Evolutionary conservation across 139 green algal genomes (phyloP), one percentile per base, ranked within the genome.

Genomic region (Limnomonas spitsbergensis): DNA sequence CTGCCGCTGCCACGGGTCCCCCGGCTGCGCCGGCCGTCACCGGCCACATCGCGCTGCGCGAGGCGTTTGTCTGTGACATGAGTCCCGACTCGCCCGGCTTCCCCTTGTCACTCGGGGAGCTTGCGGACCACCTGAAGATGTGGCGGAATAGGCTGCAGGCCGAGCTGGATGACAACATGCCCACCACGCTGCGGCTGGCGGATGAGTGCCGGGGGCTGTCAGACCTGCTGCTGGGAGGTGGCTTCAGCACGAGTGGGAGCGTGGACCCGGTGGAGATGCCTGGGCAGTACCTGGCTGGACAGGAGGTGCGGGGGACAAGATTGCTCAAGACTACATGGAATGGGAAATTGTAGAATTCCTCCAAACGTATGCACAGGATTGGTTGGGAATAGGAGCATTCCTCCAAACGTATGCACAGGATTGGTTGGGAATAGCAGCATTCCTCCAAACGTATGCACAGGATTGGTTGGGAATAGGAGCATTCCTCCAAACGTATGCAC

Each of bases 11-110:
- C n/a, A n/a, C n/a, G n/a, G n/a, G n/a, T n/a, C n/a, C n/a, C n/a
- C n/a, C n/a, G n/a, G n/a, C n/a, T n/a, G n/a, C n/a, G n/a, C n/a
- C n/a, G n/a, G n/a, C n/a, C n/a, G n/a, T n/a, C n/a, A 61, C 47
- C 14, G 47, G 47, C 9, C 73, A 79, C 7, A 52, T 40, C 6
- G 73, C 20, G 9, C 32, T 70, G 52, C 47, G 73, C 3, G 73
- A 71, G 34, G 80, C 89, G 36, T 99, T 99, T 81, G 88, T 97
- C 47, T 70, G 78, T 3, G 95, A 98, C 81, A 88, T 99, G 40
- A 88, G 95, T 82, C 96, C 95, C 7, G 89, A 92, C 26, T 67
- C 80, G 0, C 73, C 81, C 4, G 70, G 38, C 39, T 97, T 97
- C 79, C 95, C 96, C 3, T 76, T 67, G 2, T 95, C 90, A 0